Evolutionary conservation across 2,329 filamentous ascomycete genomes (phyloP).

Genomic region (Fulvia fulva): DNA sequence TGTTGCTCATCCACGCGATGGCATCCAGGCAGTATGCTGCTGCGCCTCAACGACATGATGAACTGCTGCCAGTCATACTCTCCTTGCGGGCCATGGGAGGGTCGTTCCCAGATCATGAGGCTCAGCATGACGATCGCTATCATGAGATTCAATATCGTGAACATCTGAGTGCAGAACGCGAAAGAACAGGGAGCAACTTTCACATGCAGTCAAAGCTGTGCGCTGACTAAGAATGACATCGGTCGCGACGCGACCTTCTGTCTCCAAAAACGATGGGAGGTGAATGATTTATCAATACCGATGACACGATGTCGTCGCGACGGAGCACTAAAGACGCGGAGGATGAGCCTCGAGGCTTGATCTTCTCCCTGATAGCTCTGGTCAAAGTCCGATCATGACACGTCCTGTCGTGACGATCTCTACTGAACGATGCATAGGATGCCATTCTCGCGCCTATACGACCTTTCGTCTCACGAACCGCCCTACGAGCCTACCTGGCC

Average conservation of each 20-base stretch:
- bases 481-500: constrained; percentile 62
- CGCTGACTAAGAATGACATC: background rate
- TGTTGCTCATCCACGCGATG: background rate
- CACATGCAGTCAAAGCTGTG: background rate
- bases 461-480: constrained; percentile 56
- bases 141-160: too few species aligned
- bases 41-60: background rate
- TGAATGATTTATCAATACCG: background rate
- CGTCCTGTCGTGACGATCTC: background rate
- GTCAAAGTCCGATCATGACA: background rate
- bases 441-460: constrained; percentile 52
- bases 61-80: background rate
- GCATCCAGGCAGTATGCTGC: background rate
- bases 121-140: too few species aligned
- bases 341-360: constrained; percentile 9
- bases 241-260: background rate
- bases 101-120: too few species aligned
- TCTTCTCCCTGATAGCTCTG: constrained; percentile 4
- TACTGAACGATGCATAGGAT: constrained; percentile 15
- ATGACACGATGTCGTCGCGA: background rate
- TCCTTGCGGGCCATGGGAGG: too few species aligned
- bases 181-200: background rate
- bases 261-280: background rate
- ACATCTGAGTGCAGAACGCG: background rate
- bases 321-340: constrained; percentile 4